Evolutionary conservation across 2,329 filamentous ascomycete species (phyloP).

Genomic region (Colletotrichum noveboracense): DNA sequence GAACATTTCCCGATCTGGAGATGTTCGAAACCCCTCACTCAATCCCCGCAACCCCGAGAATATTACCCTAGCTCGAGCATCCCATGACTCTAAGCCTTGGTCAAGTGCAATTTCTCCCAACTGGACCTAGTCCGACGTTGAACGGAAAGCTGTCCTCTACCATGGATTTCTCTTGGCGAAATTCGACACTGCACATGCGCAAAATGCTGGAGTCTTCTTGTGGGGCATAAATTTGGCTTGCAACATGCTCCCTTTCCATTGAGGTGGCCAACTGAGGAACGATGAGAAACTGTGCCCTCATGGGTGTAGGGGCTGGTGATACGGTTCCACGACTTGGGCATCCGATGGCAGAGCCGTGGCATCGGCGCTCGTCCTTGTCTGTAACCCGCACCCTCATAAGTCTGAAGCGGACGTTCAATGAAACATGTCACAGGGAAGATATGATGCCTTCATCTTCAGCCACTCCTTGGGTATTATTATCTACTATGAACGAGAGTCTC

Average conservation of each 20-base stretch:
- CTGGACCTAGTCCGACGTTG: neutral
- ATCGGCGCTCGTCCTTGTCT: neutral
- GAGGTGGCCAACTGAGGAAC: neutral
- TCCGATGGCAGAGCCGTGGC: neutral
- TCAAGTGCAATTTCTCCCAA: neutral
- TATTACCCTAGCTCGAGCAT: neutral
- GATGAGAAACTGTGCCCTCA: neutral
- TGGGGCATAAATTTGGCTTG: neutral
- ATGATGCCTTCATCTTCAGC: neutral
- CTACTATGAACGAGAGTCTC: neutral
- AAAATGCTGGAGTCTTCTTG: neutral
- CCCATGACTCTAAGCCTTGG: neutral
- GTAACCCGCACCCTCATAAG: neutral
- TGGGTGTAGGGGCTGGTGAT: neutral
- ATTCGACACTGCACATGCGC: neutral
- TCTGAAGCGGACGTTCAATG: neutral
- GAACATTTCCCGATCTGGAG: neutral
- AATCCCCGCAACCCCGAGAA: neutral
- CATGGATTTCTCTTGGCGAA: neutral
- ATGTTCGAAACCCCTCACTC: neutral
- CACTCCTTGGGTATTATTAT: conserved; percentile 15
- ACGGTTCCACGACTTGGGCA: neutral
- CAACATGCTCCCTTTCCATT: neutral
- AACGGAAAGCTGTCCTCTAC: neutral
- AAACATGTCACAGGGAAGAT: neutral